phyloP scores from a whole-genome alignment of 352 stramenopile genomes.

The Globisporangium paroecandrum region DNA sequence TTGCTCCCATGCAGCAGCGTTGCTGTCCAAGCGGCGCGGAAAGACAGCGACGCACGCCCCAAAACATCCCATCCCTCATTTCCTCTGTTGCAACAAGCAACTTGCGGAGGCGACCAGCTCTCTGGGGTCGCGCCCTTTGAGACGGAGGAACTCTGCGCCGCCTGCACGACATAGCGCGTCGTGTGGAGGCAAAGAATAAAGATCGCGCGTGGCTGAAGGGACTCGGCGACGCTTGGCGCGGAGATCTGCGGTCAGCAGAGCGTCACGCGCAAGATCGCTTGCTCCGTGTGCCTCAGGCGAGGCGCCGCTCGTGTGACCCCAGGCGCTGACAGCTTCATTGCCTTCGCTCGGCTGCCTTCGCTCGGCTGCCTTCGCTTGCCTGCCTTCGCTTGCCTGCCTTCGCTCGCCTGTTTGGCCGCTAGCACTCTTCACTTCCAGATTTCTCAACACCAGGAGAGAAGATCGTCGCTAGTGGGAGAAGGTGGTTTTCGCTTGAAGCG shows the following conservation, averaged over 20 bases:
- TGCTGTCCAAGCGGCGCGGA: background rate
- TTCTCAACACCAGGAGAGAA: constrained; percentile 4
- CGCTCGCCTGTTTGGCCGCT: background rate
- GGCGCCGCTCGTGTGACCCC: background rate
- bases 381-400: background rate
- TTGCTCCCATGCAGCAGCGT: too few species aligned
- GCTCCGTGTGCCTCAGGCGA: background rate
- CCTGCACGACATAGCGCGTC: background rate
- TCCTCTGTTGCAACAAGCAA: background rate
- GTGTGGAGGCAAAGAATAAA: background rate
- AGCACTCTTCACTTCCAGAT: constrained; percentile 12
- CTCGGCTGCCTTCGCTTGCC: too few species aligned
- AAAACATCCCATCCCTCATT: background rate
- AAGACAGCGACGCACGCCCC: too few species aligned
- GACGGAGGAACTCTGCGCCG: background rate
- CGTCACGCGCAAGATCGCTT: constrained; percentile 5
- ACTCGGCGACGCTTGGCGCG: constrained; percentile 6
- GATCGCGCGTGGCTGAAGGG: constrained; percentile 3
- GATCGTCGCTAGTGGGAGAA: background rate
- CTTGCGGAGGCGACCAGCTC: background rate
- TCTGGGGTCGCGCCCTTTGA: background rate
- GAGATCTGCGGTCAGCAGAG: background rate
- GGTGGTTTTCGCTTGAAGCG: background rate
- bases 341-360: background rate
- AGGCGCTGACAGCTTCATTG: background rate